Base-by-base conservation (phyloP, 2,329 filamentous ascomycete species). In the Curvularia verruculosa region DNA sequence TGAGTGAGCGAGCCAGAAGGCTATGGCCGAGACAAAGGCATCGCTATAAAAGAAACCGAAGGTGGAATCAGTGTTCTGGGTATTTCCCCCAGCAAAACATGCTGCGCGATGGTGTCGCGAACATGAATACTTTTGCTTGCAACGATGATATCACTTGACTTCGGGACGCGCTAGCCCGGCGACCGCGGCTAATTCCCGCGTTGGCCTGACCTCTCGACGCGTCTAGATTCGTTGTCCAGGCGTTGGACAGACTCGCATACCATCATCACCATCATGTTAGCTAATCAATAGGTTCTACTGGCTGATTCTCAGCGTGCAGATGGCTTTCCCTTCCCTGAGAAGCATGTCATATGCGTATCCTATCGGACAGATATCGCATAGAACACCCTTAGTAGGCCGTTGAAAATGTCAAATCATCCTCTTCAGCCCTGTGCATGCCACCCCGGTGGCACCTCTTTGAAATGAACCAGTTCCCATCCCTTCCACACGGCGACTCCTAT, bases 101-200 rank as follows among this genome's bases (percentile, higher is more conserved):
- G 21, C 21, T 51, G 48, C 28, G 48, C 23, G 26, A 18, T 34
- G 39, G 50, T 45, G 29, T 34, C 26, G 29, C 49, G 29, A 49
- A 12, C 13, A 26, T 47, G 49, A 47, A 58, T 37, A 23, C 49
- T 49, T 43, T 59, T 43, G 39, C 44, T 43, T 36, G 13, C 46
- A 58, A 56, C 58, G 44, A 66, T 67, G 63, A 67, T 66, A 61
- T 67, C 65, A 67, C 59, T 47, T 37, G 28, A 15, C 7, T n/a
- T 43, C 39, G 36, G 41, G 49, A 61, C 56, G 47, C 65, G 63
- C 65, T 66, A 67, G 47, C 15, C 49, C 21, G 41, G 9, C n/a
- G 19, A 31, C 45, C 59, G 50, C 64, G 64, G 60, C 52, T 58
- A 44, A 40, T 21, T 58, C 53, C 56, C 56, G 61, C 61, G 43